Evolutionary conservation across 106 monocot genomes (phyloP), one percentile per base, ranked within the genome.

Genomic region (Dioscorea zingiberensis): DNA sequence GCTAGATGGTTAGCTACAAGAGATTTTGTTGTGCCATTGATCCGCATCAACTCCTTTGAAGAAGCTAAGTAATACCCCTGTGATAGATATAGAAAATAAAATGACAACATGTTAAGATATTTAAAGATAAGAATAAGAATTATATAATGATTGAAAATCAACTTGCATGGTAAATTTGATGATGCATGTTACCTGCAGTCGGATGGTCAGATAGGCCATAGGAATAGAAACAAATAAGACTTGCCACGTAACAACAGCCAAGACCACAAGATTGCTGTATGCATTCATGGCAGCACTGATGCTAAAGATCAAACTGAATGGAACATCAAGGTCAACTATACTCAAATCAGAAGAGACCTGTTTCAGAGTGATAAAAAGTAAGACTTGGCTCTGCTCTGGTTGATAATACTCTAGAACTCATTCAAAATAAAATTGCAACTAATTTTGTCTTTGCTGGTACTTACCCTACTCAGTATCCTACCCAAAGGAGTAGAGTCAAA

Each of bases 11-110:
- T 98, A 49, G 84, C 92, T 18, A 98, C 71, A 27, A 84, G 23
- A 68, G 97, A 98, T 78, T 86, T 98, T 54, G 97, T 92, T 2
- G 97, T 98, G 1, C 97, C 97, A 80, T 98, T 92, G 27, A 98
- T 71, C 69, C 97, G 64, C 97, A 98, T 98, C 77, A 98, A 80
- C 69, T 98, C 86, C 73, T 89, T 98, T 56, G 88, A 83, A 59
- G 89, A 81, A 66, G 88, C 81, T 3, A 86, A 73, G 71, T 98
- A 98, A 73, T 98, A 98, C 16, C 65, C 80, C 95, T 95, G 54
- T 25, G 49, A 14, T 51, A 26, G n/a, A n/a, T n/a, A n/a, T n/a
- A 7, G 4, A 51, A 51, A 51, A 18, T 51, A 51, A 4, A 4
- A 51, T 18, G 15, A 51, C 14, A 18, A 7, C 51, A 51, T 18